phyloP scores from a whole-genome alignment of 2,329 filamentous ascomycete species.

The Fusarium virguliforme region DNA sequence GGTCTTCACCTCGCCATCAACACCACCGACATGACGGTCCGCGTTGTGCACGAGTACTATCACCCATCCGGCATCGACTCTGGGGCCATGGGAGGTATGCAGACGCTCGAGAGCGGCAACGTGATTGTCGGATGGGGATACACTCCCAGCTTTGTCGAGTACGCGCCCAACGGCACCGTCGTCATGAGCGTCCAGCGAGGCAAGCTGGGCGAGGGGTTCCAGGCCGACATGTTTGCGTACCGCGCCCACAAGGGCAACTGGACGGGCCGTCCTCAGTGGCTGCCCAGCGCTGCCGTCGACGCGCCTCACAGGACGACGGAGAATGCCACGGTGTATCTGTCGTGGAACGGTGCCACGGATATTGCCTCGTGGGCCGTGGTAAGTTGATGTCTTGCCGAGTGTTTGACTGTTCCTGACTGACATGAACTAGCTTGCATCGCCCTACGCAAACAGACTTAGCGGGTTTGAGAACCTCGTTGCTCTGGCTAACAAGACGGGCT shows the following conservation, averaged over 20 bases:
- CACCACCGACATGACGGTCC: conserved; percentile 50
- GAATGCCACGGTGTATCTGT: conserved; percentile 50
- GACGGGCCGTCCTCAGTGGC: conserved; percentile 51
- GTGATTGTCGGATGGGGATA: conserved; percentile 51
- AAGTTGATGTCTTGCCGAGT: conserved; percentile 34
- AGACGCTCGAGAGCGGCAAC: conserved; percentile 51
- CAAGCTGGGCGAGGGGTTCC: conserved; percentile 39
- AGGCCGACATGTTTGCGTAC: conserved; percentile 52
- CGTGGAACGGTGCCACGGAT: conserved; percentile 55
- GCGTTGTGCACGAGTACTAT: conserved; percentile 52
- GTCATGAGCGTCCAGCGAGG: conserved; percentile 52
- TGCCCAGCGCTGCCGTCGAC: conserved; percentile 51
- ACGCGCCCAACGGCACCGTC: conserved; percentile 44
- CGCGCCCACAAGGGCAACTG: conserved; percentile 51
- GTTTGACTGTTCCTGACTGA: conserved; percentile 35
- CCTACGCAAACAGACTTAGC: conserved; percentile 42
- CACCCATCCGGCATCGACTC: conserved; percentile 50
- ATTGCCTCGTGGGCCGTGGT: conserved; percentile 51
- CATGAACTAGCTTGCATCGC: conserved; percentile 44
- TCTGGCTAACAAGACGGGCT: conserved; percentile 48
- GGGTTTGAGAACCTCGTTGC: conserved; percentile 47
- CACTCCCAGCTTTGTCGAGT: conserved; percentile 52
- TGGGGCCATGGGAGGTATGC: conserved; percentile 51
- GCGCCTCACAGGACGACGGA: conserved; percentile 44
- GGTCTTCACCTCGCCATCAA: conserved; percentile 54